Conservation (phyloP, 306 rosid genomes). For the Acacia confusa region DNA sequence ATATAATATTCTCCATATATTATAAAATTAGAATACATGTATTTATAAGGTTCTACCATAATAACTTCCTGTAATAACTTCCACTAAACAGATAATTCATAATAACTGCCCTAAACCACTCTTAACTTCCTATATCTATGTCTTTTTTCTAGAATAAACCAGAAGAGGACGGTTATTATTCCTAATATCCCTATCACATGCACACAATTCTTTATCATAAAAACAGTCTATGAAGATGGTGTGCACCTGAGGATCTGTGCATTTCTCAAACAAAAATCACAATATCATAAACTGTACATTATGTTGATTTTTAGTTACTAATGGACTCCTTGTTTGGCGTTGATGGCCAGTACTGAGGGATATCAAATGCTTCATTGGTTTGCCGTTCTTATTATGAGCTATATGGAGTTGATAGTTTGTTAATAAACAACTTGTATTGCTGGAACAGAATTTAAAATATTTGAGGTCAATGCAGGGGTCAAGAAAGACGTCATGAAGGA, state of each 20-base stretch:
- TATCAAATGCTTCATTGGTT: slow-evolving; percentile 23
- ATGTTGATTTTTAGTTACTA: slow-evolving; percentile 18
- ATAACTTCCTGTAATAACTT: too few relatives aligned
- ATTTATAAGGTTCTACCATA: too few relatives aligned
- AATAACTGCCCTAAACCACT: too few relatives aligned
- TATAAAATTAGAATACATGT: too few relatives aligned
- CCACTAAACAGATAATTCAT: too few relatives aligned
- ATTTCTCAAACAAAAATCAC: neutral
- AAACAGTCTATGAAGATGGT: neutral
- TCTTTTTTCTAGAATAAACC: too few relatives aligned
- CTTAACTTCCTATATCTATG: too few relatives aligned
- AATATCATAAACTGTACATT: neutral
- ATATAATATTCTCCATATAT: too few relatives aligned
- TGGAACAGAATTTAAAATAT: slow-evolving; percentile 21
- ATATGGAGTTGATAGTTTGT: slow-evolving; percentile 12
- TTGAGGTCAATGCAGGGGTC: slow-evolving; percentile 70
- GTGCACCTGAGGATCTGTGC: neutral
- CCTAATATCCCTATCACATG: too few relatives aligned
- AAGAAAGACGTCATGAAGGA: slow-evolving; percentile 99
- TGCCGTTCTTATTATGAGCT: slow-evolving; percentile 15
- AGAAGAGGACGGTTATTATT: too few relatives aligned
- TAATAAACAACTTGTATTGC: slow-evolving; percentile 13
- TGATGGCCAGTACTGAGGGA: slow-evolving; percentile 6
- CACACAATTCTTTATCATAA: neutral
- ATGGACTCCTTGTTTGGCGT: neutral